phyloP scores from a whole-genome alignment of 768 basidiomycete species.

The Dacryopinax primogenitus region DNA sequence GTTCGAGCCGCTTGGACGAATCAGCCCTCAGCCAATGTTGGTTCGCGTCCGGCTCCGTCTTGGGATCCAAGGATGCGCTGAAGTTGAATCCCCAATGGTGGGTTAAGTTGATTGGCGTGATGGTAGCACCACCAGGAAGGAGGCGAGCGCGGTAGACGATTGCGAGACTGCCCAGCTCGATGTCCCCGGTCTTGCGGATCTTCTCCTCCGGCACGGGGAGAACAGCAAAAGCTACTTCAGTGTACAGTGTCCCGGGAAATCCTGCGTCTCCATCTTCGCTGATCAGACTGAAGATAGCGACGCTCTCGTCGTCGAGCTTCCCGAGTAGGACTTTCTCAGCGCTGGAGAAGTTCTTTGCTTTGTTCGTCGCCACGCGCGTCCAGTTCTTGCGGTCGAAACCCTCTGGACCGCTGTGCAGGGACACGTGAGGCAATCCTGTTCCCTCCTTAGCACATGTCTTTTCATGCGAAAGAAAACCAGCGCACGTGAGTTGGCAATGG shows the following conservation, averaged over 20 bases:
- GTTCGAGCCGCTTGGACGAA: background rate
- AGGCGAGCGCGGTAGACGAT: slow-evolving; percentile 59
- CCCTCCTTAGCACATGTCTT: background rate
- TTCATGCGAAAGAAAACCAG: background rate
- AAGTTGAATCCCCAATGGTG: slow-evolving; percentile 83
- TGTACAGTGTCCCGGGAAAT: slow-evolving; percentile 45
- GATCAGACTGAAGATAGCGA: slow-evolving; percentile 42
- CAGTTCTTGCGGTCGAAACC: slow-evolving; percentile 42
- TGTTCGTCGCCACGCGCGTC: background rate
- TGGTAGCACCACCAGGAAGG: slow-evolving; percentile 22
- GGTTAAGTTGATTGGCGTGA: slow-evolving; percentile 64
- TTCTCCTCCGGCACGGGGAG: slow-evolving; percentile 21
- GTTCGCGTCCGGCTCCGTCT: slow-evolving; percentile 37
- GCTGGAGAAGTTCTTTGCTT: slow-evolving; percentile 36
- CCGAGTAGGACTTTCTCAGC: slow-evolving; percentile 29
- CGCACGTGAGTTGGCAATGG: slow-evolving; percentile 30
- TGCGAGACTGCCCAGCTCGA: slow-evolving; percentile 48
- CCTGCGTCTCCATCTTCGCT: slow-evolving; percentile 60
- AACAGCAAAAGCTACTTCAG: slow-evolving; percentile 41
- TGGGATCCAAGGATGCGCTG: slow-evolving; percentile 46
- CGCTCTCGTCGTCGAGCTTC: background rate
- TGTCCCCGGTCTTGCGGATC: slow-evolving; percentile 23
- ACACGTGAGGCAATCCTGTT: slow-evolving; percentile 34
- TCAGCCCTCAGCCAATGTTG: background rate
- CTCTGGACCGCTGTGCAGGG: slow-evolving; percentile 56